phyloP scores from a whole-genome alignment of 257 asterid genomes.

The Avicennia marina region DNA sequence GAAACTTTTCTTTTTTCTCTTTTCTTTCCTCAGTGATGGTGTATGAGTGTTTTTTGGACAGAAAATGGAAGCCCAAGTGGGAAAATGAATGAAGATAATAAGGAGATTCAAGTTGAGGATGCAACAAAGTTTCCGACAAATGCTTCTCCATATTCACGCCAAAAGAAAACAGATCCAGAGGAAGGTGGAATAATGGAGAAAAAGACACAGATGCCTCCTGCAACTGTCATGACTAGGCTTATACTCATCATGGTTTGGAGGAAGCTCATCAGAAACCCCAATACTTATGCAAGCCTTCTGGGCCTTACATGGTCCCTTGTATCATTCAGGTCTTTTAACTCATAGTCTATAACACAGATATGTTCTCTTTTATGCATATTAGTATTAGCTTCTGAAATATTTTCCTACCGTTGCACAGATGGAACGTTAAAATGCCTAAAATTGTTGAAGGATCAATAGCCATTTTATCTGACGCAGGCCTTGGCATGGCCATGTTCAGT shows the following conservation, averaged over 20 bases:
- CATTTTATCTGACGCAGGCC: slow-evolving; percentile 89
- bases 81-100: slow-evolving; percentile 41
- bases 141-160: slow-evolving; percentile 54
- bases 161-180: slow-evolving; percentile 50
- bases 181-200: slow-evolving; percentile 37
- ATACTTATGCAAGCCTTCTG: slow-evolving; percentile 77
- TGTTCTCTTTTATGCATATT: neutral
- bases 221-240: slow-evolving; percentile 92
- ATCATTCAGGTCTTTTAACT: slow-evolving; percentile 58
- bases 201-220: slow-evolving; percentile 87
- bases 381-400: neutral
- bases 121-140: slow-evolving; percentile 33
- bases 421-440: slow-evolving; percentile 87
- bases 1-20: neutral
- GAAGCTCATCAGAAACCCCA: slow-evolving; percentile 89
- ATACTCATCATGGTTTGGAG: slow-evolving; percentile 95
- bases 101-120: slow-evolving; percentile 63
- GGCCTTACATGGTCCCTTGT: slow-evolving; percentile 89
- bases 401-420: slow-evolving; percentile 34
- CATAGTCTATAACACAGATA: neutral
- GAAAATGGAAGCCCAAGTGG: slow-evolving; percentile 49
- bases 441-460: slow-evolving; percentile 85
- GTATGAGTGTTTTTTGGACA: neutral
- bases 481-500: slow-evolving; percentile 98
- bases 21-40: no score